Evolutionary conservation across 257 asterid species (phyloP), one percentile per base, ranked within the genome.

Genomic region (Solanum bulbocastanum): DNA sequence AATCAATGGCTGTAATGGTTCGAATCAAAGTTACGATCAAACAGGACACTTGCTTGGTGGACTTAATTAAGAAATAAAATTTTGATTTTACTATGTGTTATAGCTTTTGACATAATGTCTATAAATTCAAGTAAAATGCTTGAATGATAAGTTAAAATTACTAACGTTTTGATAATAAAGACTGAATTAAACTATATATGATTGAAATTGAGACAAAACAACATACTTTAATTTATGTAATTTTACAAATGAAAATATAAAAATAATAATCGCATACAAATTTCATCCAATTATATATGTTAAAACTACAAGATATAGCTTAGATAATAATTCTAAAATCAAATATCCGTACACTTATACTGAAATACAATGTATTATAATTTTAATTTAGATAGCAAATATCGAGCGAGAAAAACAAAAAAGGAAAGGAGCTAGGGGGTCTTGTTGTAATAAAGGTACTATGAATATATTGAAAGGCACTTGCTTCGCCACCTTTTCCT

Each of bases 401-500:
- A 22, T n/a, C 6, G 27, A 22, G 11, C 1, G 12, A 22, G 5
- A 22, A 20, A 58, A 58, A 22, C 27, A 60, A 60, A 22, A 60
- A 60, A 14, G 39, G 75, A 74, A 74, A 75, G 27, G 56, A 75
- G 35, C 6, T 0, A 13, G 32, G 35, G 33, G 2, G 42, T 75
- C 58, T 40, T 75, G 49, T 40, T 75, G 49, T 75, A 72, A 42
- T 58, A 68, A 87, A 72, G 81, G 23, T 85, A 88, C 33, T 10
- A 27, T 66, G 36, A 68, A 68, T 25, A 12, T 68, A 68, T 68
- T 13, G 46, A 49, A 81, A 56, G 15, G 88, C 92, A 85, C 58
- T 72, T 86, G 78, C 65, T 79, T 78, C 90, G 88, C 95, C 96
- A 71, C 84, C 74, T 90, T 90, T 91, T 83, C 79, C 95, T 93